A percentile compares a stretch with the other conserved stretches of the same genome.
phyloP scores from a whole-genome alignment of 129 eudicot species.

The Scalesia atractyloides region DNA sequence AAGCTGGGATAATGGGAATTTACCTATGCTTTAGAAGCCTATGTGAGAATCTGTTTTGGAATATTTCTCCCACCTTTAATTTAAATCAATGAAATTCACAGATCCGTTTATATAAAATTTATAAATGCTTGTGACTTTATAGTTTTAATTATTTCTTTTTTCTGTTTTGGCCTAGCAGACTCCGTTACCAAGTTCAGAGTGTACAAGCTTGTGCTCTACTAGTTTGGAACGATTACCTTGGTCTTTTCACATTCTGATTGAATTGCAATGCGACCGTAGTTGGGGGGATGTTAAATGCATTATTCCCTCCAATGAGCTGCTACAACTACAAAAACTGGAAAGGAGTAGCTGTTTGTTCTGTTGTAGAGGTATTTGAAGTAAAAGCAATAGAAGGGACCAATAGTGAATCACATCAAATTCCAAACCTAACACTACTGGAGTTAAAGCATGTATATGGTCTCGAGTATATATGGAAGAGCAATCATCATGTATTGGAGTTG shows the following conservation, averaged over 20 bases:
- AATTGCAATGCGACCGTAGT: too few relatives aligned
- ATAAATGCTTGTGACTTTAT: too few relatives aligned
- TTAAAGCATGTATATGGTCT: not conserved
- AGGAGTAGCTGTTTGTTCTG: not conserved
- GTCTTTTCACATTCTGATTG: not conserved
- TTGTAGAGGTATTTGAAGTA: not conserved
- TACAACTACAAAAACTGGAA: not conserved
- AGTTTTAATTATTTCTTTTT: too few relatives aligned
- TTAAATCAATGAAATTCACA: too few relatives aligned
- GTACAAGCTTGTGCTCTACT: not conserved
- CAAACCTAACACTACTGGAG: not conserved
- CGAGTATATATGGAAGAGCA: not conserved
- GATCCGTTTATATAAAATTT: too few relatives aligned
- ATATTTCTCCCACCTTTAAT: too few relatives aligned
- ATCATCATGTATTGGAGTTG: not conserved
- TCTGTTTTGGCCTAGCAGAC: not conserved
- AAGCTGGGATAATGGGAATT: too few relatives aligned
- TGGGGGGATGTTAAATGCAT: not conserved
- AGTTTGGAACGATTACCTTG: not conserved
- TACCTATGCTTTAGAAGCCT: too few relatives aligned
- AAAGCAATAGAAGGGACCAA: not conserved
- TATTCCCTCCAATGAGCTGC: not conserved
- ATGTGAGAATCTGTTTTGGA: too few relatives aligned
- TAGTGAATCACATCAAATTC: not conserved
- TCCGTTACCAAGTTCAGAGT: not conserved